Evolutionary conservation across 805 yeast species (phyloP).

Genomic region (Lipomyces spencermartinsiae): DNA sequence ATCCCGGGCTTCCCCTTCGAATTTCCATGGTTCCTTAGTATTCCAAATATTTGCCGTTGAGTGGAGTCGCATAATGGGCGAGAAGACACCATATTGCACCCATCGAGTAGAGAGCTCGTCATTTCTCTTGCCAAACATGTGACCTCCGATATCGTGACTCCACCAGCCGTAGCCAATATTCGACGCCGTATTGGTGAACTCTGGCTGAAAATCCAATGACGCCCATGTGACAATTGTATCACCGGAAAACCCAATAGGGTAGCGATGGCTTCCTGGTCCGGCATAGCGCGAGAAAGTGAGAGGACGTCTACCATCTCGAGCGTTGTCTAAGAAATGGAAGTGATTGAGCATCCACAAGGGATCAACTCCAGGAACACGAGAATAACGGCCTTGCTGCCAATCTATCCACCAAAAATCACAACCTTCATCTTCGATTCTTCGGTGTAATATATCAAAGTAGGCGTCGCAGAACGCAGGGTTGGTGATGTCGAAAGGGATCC

Average conservation of each 20-base stretch:
- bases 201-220: slow-evolving; percentile 1
- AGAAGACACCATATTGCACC: slow-evolving; percentile 6
- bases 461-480: neutral
- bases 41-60: neutral
- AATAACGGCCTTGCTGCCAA: neutral
- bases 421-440: neutral
- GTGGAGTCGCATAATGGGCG: slow-evolving; percentile 3
- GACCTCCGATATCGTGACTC: slow-evolving; percentile 1
- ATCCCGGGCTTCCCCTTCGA: neutral
- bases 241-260: neutral
- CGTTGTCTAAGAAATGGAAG: neutral
- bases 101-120: slow-evolving; percentile 11
- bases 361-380: neutral
- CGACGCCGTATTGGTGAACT: neutral
- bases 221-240: slow-evolving; percentile 10
- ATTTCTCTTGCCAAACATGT: neutral
- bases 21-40: slow-evolving; percentile 5
- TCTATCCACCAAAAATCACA: neutral
- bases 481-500: neutral
- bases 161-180: slow-evolving; percentile 9
- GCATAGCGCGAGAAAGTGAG: slow-evolving; percentile 2
- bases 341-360: neutral
- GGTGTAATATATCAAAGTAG: neutral
- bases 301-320: neutral
- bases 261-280: neutral